Evolutionary conservation across 2,329 filamentous ascomycete species (phyloP).

Genomic region (Verticillium isaacii): DNA sequence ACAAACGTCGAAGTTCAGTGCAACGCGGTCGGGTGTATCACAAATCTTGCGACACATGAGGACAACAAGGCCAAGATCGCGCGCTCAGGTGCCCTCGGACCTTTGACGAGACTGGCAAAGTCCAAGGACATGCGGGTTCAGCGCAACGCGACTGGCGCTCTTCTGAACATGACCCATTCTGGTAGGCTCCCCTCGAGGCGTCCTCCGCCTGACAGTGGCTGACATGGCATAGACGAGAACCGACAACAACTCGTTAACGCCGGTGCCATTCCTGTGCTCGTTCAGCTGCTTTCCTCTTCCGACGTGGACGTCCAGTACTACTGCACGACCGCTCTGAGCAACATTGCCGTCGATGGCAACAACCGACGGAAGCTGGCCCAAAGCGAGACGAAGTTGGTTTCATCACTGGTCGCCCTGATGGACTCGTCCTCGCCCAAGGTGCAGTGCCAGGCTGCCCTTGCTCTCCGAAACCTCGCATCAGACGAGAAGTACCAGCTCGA

Average conservation of each 20-base stretch:
- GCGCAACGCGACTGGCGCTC: conserved; percentile 89
- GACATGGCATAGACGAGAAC: conserved; percentile 71
- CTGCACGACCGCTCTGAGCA: conserved; percentile 96
- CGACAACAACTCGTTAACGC: conserved; percentile 95
- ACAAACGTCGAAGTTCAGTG: conserved; percentile 98
- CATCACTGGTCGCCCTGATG: conserved; percentile 93
- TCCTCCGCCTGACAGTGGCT: conserved; percentile 1
- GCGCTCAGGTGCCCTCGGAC: conserved; percentile 84
- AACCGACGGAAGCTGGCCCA: conserved; percentile 90
- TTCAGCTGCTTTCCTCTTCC: conserved; percentile 85
- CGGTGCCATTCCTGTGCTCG: conserved; percentile 94
- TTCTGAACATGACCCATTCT: conserved; percentile 99
- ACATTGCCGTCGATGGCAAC: conserved; percentile 90
- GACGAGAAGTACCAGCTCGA: conserved; percentile 99
- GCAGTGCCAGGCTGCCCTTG: conserved; percentile 93
- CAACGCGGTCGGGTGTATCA: conserved; percentile 98
- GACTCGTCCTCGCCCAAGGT: conserved; percentile 96
- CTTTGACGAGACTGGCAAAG: conserved; percentile 86
- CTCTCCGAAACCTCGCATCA: conserved; percentile 89
- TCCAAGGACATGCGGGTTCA: conserved; percentile 99
- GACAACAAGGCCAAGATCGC: conserved; percentile 99
- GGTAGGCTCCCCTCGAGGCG: conserved; percentile 48
- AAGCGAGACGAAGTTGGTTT: conserved; percentile 85
- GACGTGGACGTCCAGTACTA: conserved; percentile 99
- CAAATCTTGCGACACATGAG: conserved; percentile 95